Evolutionary conservation across 2,329 filamentous ascomycete species (phyloP), one percentile per base, ranked within the genome.

Genomic region (Hortaea sp.): DNA sequence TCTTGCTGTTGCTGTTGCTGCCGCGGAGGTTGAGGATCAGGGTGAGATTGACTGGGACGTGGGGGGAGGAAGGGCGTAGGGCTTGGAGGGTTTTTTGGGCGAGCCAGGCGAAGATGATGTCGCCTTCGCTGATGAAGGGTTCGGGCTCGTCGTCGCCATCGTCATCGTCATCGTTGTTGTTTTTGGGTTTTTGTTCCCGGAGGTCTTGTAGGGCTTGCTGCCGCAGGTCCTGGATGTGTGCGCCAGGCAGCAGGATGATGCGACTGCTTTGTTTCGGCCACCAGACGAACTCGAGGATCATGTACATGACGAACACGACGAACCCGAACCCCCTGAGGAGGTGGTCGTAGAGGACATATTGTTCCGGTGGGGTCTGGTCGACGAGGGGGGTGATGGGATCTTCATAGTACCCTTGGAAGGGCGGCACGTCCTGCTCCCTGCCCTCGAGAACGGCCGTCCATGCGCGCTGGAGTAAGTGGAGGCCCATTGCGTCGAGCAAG

Each of bases 21-120:
- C 54, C 47, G 35, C 58, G 59, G 49, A 59, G 47, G 28, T 53
- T 56, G 42, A 60, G 49, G 20, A 59, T 53, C 40, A 62, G 64
- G 43, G 58, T 43, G 32, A 60, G 27, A 5, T 48, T 43, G 40
- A 63, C 39, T 9, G 52, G 54, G 7, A 50, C 53, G 1, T 32
- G 47, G 6, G 53, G 49, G n/a, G 30, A 31, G 20, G 20, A 20
- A n/a, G 44, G 28, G 6, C 29, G 12, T 29, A 40, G 47, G 4
- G 47, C 44, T n/a, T 51, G 39, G 9, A 50, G 42, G 31, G 45
- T 30, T 6, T 48, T 20, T 30, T 41, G 42, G 9, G 51, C 37
- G 51, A 52, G 53, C 44, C 51, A 53, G 27, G 55, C 59, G 5
- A 56, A 51, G 1, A 63, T 48, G 5, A 61, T 46, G 39, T 63